Evolutionary conservation across 2,329 filamentous ascomycete genomes (phyloP), one percentile per base, ranked within the genome.

Genomic region (Endocalyx cinctus): DNA sequence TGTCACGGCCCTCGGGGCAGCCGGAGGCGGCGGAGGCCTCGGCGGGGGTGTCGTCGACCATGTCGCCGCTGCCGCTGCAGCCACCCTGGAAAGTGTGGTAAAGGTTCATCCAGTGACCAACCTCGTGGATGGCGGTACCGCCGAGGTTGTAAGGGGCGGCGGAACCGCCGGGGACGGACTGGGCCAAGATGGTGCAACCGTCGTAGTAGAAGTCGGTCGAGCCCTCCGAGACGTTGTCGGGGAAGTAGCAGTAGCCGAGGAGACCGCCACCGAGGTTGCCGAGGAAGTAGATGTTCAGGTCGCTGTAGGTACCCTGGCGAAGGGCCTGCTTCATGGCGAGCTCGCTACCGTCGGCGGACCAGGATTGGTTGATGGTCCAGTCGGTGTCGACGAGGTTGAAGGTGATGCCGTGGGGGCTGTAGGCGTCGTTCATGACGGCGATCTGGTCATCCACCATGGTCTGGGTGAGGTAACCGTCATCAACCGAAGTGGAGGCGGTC

Each of bases 221-320:
- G 26, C 59, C 58, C 11, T 44, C 19, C 12, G 47, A 41, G 29
- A 52, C 59, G 19, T 49, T 39, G 33, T 55, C 56, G 15, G 67
- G 67, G 57, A 66, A 68, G 56, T 66, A 67, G 58, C 63, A 69
- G 55, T 68, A 66, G 10, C 67, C 65, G 7, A 70, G 55, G 29
- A 60, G 50, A 31, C 51, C 52, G 31, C 50, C 55, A 27, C 44
- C 48, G 13, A 68, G 50, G 28, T 48, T 40, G 14, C 49, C 48
- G 32, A 64, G 52, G 53, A 68, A 66, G 60, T 71, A 71, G 27
- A 71, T 26, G 58, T 72, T 72, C 33, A 72, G 60, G 40, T 62
- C 52, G 10, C 48, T 38, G 51, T 70, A 70, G 37, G 57, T 55
- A 29, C 69, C 68, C 51, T 64, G 58, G 38, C 64, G 65, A 8